Base-by-base conservation (phyloP, 768 basidiomycete species). In the Udeniomyces megalosporus region DNA sequence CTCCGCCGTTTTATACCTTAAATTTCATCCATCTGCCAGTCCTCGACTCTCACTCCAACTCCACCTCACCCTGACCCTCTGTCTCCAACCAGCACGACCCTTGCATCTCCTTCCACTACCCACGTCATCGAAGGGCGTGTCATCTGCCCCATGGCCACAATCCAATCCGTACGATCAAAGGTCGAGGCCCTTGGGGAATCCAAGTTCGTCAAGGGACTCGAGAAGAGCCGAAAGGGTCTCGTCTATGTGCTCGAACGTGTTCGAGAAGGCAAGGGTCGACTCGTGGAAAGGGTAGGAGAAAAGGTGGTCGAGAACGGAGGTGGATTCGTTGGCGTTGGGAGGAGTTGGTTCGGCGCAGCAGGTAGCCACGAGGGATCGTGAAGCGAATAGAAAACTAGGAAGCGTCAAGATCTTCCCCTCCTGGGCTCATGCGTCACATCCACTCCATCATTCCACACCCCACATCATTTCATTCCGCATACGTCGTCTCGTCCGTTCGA, bases 171-270 rank as follows among this genome's bases (percentile, higher is more conserved):
- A 32, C 46, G 49, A 17, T 29, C 32, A 26, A 59, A 59, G 47
- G 49, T 59, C 31, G 58, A 59, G 22, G 35, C 24, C 11, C 50
- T 59, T 12, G 58, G 58, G 31, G 58, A 59, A 45, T n/a, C n/a
- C 44, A 48, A 45, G 31, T 59, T 59, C 22, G 58, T 35, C 12
- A 31, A 31, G 2, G 58, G 58, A 38, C 29, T 59, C n/a, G 58
- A 59, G 47, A 49, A 50, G 47, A 7, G 5, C 3, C 20, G 38
- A 24, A 20, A 38, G 4, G 54, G 54, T 1, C 15, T 56, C n/a
- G 22, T 22, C 1, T 32, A 56, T 24, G 54, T 56, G 8, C 26
- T 56, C 3, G 4, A 2, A 11, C 7, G 24, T 10, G 2, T 56
- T 6, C 38, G 38, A 38, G 38, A 56, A 28, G 34, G 54, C 10